Evolutionary conservation across 2,329 filamentous ascomycete genomes (phyloP), one percentile per base, ranked within the genome.

Genomic region (Penicillium sp.): DNA sequence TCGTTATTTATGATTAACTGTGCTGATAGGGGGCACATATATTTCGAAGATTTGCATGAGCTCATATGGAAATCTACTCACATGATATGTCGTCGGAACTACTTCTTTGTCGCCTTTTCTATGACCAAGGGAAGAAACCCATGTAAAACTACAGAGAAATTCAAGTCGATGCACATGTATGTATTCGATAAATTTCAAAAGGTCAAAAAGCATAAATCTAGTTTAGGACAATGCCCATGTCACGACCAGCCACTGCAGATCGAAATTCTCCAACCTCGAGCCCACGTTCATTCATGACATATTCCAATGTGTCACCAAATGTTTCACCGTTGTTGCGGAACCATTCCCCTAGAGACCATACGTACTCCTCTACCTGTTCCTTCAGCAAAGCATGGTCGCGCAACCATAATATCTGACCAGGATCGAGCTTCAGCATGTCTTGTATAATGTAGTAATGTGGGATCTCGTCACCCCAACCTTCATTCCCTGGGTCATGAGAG

Each of bases 381-480:
- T 86, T 86, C 10, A 81, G 64, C 35, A 79, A 79, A 42, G 82
- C 82, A 61, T 84, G 77, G 60, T 86, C 81, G 55, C 80, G 80
- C 55, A 87, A 69, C 75, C 79, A 83, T 60, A 87, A 65, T 9
- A 87, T 76, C 68, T 87, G 83, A 39, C 79, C 81, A 0, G 85
- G 85, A 57, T 86, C 81, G 38, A 87, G 74, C 70, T 87, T 87
- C 72, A 87, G 75, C 80, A 86, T 85, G 60, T 87, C 84, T 63
- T 87, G 83, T 4, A 87, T 80, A 6, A 87, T 77, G 62, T 87
- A 87, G 68, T 87, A 87, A 60, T 87, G 84, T 15, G 79, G 77
- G 49, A 86, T 83, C 55, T 86, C 84, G 63, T 87, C 84, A 31
- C 85, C 85, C 85, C 85, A 87, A 25, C 85, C 85, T 69, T 86